phyloP scores from a whole-genome alignment of 2,329 filamentous ascomycete genomes.

The Penicillium brasilianum region DNA sequence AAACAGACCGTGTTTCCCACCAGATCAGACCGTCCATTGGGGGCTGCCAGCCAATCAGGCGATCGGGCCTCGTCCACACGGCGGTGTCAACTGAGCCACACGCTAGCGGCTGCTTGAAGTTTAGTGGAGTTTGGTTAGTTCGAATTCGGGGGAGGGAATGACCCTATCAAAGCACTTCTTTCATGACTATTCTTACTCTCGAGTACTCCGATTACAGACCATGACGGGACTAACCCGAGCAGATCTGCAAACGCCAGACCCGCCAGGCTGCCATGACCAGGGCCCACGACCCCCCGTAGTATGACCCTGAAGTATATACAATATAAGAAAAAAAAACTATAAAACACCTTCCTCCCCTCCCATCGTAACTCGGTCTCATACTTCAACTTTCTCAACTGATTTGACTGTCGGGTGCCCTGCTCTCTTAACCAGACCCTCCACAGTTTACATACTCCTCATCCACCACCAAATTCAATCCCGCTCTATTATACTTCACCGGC shows the following conservation, averaged over 20 bases:
- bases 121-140: slow-evolving; percentile 2
- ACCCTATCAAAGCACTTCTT: background rate
- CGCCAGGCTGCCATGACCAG: slow-evolving; percentile 13
- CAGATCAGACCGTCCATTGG: slow-evolving; percentile 5
- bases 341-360: slow-evolving; percentile 8
- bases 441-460: slow-evolving; percentile 12
- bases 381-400: background rate
- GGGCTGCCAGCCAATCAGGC: slow-evolving; percentile 22
- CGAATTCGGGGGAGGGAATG: background rate
- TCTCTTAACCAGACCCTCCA: background rate
- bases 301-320: slow-evolving; percentile 5
- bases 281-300: too few species aligned
- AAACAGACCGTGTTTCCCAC: background rate
- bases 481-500: background rate
- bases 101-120: slow-evolving; percentile 8
- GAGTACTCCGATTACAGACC: background rate
- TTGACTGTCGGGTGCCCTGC: background rate
- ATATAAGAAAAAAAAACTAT: slow-evolving; percentile 12
- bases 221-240: background rate
- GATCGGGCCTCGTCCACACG: background rate
- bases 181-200: background rate
- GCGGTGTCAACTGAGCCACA: slow-evolving; percentile 30
- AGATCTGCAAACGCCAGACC: slow-evolving; percentile 7
- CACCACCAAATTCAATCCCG: background rate
- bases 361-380: background rate